Evolutionary conservation across 441 rosid genomes (phyloP), one percentile per base, ranked within the genome.

Genomic region (Aquilaria agallochum): DNA sequence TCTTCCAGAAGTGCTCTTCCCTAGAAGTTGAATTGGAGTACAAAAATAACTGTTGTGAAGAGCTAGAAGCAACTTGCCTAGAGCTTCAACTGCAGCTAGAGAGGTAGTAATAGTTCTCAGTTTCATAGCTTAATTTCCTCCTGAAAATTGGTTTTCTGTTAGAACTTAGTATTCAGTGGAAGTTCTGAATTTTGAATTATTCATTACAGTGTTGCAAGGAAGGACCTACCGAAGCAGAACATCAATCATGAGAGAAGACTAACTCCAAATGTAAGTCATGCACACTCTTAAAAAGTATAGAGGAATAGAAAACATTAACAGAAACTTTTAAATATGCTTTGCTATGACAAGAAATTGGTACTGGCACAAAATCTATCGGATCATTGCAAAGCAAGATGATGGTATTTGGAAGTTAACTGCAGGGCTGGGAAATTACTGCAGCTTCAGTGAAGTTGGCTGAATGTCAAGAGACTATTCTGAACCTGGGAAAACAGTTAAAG

Each of bases 71-170:
- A 10, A 86, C 87, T 4, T 89, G 97, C 60, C 89, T 89, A 5
- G 95, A 95, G 74, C 96, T 95, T 74, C 97, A 95, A 68, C 96
- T 95, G 68, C 91, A 91, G 72, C 66, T 89, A 50, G 96, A 89
- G 75, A 87, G 97, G 99, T 94, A 70, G 63, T 42, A 13, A 32
- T 9, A 33, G 6, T 36, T 36, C 42, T 56, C 15, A 11, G 20
- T 48, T 52, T 69, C 63, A 36, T 59, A 2, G 30, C 14, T 49
- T 70, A 20, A 20, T 20, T 54, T 27, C 36, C 5, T 60, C 56
- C 48, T 36, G 30, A 12, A 20, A 51, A 31, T 50, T 62, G 56
- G 6, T 36, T 5, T 36, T 36, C 42, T 36, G 42, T 36, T 12
- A 59, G 54, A 52, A 20, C 27, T 1, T 20, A 20, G 27, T 20